Conservation (phyloP, 192 early-diverging fungal genomes). For the Podila epigama region DNA sequence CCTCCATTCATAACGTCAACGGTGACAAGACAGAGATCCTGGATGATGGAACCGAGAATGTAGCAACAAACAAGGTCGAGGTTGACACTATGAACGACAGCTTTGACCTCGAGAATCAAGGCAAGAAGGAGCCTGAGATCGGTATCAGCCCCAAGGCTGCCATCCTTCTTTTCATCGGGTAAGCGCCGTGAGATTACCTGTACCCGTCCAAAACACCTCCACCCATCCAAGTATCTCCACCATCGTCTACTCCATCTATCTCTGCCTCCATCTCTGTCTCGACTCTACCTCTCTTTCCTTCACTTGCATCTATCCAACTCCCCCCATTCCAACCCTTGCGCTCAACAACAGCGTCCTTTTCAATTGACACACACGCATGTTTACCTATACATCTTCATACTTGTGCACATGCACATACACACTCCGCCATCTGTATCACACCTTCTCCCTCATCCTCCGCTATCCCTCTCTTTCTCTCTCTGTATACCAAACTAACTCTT, state of each 20-base stretch:
- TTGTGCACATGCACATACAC: background rate
- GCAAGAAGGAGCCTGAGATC: background rate
- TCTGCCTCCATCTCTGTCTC: background rate
- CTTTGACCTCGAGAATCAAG: slow-evolving; percentile 15
- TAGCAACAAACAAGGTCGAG: background rate
- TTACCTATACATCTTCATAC: no score
- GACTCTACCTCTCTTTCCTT: background rate
- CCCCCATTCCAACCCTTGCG: background rate
- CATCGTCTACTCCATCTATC: background rate
- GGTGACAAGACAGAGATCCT: background rate
- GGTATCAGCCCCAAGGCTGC: slow-evolving; percentile 16
- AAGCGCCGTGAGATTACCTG: background rate
- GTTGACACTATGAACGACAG: background rate
- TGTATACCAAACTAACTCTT: background rate
- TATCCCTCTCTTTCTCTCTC: no score
- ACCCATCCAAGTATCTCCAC: background rate
- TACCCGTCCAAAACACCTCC: background rate
- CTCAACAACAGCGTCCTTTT: no score
- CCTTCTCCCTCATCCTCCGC: no score
- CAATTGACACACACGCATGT: no score
- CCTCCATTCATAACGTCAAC: background rate
- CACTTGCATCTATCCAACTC: background rate
- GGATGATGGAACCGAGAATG: background rate
- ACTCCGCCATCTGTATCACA: background rate
- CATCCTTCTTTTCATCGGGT: slow-evolving; percentile 43